phyloP scores from a whole-genome alignment of 306 rosid species.

The Trifolium dubium region DNA sequence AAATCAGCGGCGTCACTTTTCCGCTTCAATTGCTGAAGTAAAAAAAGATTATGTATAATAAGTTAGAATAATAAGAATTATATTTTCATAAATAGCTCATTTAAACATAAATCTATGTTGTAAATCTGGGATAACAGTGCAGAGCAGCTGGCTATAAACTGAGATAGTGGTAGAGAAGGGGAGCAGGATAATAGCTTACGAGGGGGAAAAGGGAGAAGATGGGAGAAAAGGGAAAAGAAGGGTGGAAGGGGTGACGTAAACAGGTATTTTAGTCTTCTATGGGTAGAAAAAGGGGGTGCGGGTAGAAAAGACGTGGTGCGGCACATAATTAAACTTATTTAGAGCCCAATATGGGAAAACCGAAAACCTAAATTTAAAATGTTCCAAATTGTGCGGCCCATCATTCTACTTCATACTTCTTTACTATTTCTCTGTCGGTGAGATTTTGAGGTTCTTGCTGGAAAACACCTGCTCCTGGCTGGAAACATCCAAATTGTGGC shows the following conservation, averaged over 20 bases:
- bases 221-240: background rate
- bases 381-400: no score
- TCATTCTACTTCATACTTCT: background rate
- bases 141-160: background rate
- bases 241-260: background rate
- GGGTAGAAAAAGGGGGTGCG: background rate
- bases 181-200: background rate
- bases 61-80: conserved; percentile 28
- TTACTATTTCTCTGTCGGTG: background rate
- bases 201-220: background rate
- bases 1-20: conserved; percentile 63
- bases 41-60: conserved; percentile 21
- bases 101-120: background rate
- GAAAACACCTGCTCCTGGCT: background rate
- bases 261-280: background rate
- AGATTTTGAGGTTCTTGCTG: background rate
- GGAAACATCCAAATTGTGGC: background rate
- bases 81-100: conserved; percentile 10
- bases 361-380: background rate
- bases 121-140: background rate
- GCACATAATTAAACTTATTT: background rate
- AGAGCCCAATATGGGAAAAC: background rate
- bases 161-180: background rate
- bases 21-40: conserved; percentile 71
- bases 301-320: background rate